Base-by-base conservation (phyloP, 257 asterid genomes). In the Solanum pimpinellifolium region DNA sequence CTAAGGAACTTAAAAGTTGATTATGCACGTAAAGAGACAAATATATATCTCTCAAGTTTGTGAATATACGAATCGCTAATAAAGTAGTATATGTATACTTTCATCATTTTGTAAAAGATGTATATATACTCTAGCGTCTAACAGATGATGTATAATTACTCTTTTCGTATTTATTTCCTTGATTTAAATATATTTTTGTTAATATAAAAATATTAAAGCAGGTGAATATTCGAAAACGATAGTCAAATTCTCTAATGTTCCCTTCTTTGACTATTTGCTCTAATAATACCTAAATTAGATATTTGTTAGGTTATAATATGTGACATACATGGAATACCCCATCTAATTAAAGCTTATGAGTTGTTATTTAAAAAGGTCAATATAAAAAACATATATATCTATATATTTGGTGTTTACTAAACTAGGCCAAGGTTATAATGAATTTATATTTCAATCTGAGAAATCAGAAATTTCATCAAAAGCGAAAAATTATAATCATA, bases 181-280 rank as follows among this genome's bases (percentile, higher is more conserved):
- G 68, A 47, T 47, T 47, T 78, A 27, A 78, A 14, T 41, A 8
- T 78, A 46, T 1, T 1, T 46, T 12, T 83, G 13, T 21, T 37
- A 3, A 25, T 14, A 60, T 6, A 62, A 23, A n/a, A 66, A 29
- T 69, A 29, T 14, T 77, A 65, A 56, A 91, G 91, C 90, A 88
- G 95, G 95, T 93, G 75, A 77, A 65, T 75, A 68, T 59, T 83
- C 65, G 97, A 93, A 52, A 94, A 88, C 13, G 95, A 95, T 89
- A 95, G 98, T 94, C 98, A 93, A 92, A 89, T 88, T 27, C 86
- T 81, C 56, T 84, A 52, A 49, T 35, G 41, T 42, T 37, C 62
- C 35, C 35, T 18, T 46, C 70, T 89, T 92, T 92, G 94, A 92
- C 94, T 29, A 87, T 3, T 4, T 23, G 52, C 87, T 87, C 83